These are phyloP conservation scores for Domatiomyces catenatus DNA, from an alignment of 2,329 filamentous ascomycete genomes.

Conservation along the genomic window DNA sequence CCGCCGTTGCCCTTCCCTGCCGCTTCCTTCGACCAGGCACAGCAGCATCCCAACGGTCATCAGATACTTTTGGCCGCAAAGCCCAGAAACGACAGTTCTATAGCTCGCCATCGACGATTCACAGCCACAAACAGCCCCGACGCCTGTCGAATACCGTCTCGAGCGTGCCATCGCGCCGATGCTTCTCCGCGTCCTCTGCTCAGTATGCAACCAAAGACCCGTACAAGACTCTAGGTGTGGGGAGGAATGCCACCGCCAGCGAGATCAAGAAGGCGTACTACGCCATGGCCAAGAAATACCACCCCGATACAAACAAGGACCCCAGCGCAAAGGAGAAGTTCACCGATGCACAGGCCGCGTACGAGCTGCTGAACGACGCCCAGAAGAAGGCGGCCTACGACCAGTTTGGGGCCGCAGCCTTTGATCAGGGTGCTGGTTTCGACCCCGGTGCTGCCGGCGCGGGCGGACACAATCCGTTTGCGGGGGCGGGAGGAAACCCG, in stretches of 20 bases:
- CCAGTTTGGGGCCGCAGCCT: slow-evolving; percentile 69
- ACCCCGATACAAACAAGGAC: slow-evolving; percentile 97
- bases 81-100: slow-evolving; percentile 25
- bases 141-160: neutral
- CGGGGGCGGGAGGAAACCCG: slow-evolving; percentile 30
- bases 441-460: slow-evolving; percentile 53
- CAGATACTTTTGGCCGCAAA: slow-evolving; percentile 20
- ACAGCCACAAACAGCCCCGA: neutral
- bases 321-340: slow-evolving; percentile 87
- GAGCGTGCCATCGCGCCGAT: neutral
- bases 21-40: slow-evolving; percentile 28
- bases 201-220: slow-evolving; percentile 67
- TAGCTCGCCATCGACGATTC: slow-evolving; percentile 9
- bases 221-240: slow-evolving; percentile 72
- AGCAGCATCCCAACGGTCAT: slow-evolving; percentile 24
- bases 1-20: slow-evolving; percentile 27
- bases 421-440: slow-evolving; percentile 55
- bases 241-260: slow-evolving; percentile 59
- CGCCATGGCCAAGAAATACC: slow-evolving; percentile 89
- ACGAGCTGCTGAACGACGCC: slow-evolving; percentile 82
- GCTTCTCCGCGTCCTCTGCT: slow-evolving; percentile 31
- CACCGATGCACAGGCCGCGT: slow-evolving; percentile 78
- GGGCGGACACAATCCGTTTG: slow-evolving; percentile 40
- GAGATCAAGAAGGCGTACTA: slow-evolving; percentile 99
- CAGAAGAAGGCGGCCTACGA: slow-evolving; percentile 90